Conservation (phyloP, 805 yeast species). For the Pichia rugopelliculosa region DNA sequence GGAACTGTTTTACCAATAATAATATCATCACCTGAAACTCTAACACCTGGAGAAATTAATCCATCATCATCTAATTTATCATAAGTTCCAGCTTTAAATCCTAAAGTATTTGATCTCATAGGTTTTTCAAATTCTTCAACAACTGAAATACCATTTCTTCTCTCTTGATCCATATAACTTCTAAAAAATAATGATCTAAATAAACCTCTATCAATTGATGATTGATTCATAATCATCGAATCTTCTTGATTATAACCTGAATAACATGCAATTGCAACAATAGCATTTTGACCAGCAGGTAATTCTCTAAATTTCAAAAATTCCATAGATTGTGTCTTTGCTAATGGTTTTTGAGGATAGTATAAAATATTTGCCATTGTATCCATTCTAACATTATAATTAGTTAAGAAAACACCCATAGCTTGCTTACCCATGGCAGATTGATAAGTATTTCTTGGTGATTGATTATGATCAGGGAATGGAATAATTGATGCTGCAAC, state of each 20-base stretch:
- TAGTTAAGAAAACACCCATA: slow-evolving; percentile 96
- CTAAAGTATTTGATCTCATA: slow-evolving; percentile 83
- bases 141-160: slow-evolving; percentile 96
- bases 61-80: slow-evolving; percentile 99
- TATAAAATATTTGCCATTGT: slow-evolving; percentile 98
- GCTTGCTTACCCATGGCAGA: slow-evolving; percentile 99
- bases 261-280: slow-evolving; percentile 96
- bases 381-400: slow-evolving; percentile 96
- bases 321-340: slow-evolving; percentile 98
- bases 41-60: slow-evolving; percentile 92
- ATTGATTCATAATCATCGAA: slow-evolving; percentile 99
- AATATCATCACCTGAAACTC: slow-evolving; percentile 98
- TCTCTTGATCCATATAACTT: slow-evolving; percentile 97
- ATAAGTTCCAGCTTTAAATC: slow-evolving; percentile 96
- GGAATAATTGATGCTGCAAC: slow-evolving; percentile 99
- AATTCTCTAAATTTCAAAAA: slow-evolving; percentile 92
- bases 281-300: slow-evolving; percentile 98
- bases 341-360: slow-evolving; percentile 96
- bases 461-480: slow-evolving; percentile 98
- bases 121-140: slow-evolving; percentile 98
- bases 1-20: slow-evolving; percentile 99
- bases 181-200: slow-evolving; percentile 94
- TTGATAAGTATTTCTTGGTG: slow-evolving; percentile 98
- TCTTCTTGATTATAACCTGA: slow-evolving; percentile 99
- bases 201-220: slow-evolving; percentile 92